phyloP scores from a whole-genome alignment of 2,329 filamentous ascomycete species.

The Pseudogymnoascus sp. region DNA sequence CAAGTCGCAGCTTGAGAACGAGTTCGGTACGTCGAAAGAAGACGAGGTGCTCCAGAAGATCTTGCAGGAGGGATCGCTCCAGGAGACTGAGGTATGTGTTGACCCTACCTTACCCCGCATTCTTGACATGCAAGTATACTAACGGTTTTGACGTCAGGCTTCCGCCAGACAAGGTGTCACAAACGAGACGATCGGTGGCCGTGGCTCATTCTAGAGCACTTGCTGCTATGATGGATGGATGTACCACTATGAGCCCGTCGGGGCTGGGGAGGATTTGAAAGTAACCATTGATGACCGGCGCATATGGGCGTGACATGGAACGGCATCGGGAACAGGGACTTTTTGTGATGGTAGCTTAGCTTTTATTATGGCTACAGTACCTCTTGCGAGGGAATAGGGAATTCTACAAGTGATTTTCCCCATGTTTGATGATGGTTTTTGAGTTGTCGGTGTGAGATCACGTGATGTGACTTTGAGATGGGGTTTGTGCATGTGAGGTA shows the following conservation, averaged over 20 bases:
- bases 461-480: not conserved
- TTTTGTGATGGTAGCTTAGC: not conserved
- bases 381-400: constrained; percentile 5
- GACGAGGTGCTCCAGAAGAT: constrained; percentile 80
- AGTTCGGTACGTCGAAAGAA: constrained; percentile 75
- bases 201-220: constrained; percentile 2
- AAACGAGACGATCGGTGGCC: constrained; percentile 4
- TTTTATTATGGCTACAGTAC: not conserved
- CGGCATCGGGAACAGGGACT: not conserved
- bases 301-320: not conserved
- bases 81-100: constrained; percentile 48
- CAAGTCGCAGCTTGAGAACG: constrained; percentile 66
- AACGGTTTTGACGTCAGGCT: not conserved
- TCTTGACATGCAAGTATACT: not conserved
- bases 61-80: constrained; percentile 63
- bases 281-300: not conserved
- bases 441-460: not conserved
- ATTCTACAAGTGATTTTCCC: not conserved
- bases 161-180: not conserved
- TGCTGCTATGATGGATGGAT: not conserved
- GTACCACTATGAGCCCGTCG: not conserved
- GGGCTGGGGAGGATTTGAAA: not conserved
- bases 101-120: not conserved
- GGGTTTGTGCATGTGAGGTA: not conserved
- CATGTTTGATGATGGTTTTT: not conserved